Evolutionary conservation across 2,329 filamentous ascomycete genomes (phyloP).

Genomic region (Monascus ruber): DNA sequence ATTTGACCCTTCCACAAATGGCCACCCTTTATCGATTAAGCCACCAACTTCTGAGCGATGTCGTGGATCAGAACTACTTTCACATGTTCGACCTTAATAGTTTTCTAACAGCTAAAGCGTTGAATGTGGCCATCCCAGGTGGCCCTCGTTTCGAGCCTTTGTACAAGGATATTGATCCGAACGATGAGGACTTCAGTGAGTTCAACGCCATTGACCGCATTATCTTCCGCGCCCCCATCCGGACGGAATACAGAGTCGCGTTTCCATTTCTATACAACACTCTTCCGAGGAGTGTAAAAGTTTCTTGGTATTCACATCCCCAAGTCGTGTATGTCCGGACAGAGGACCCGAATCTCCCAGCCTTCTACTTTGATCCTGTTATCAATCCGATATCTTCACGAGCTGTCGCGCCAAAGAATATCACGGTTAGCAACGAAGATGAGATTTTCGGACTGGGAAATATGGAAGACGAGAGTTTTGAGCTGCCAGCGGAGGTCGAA

Average conservation of each 20-base stretch:
- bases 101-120: conserved; percentile 88
- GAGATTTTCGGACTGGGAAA: conserved; percentile 77
- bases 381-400: conserved; percentile 97
- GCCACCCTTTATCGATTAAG: conserved; percentile 87
- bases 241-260: conserved; percentile 89
- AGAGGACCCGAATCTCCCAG: conserved; percentile 78
- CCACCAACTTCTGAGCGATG: conserved; percentile 78
- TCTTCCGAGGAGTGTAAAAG: conserved; percentile 80
- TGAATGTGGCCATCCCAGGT: conserved; percentile 96
- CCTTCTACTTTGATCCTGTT: conserved; percentile 95
- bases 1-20: conserved; percentile 87
- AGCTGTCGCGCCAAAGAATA: conserved; percentile 85
- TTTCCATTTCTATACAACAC: conserved; percentile 96
- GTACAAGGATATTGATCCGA: conserved; percentile 97
- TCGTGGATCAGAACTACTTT: conserved; percentile 94
- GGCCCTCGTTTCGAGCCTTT: conserved; percentile 92
- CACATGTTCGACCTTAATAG: conserved; percentile 94
- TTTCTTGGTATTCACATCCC: conserved; percentile 88
- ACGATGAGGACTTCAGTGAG: conserved; percentile 97
- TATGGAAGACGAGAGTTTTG: conserved; percentile 75
- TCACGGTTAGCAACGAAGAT: conserved; percentile 86
- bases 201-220: conserved; percentile 99
- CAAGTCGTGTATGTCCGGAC: conserved; percentile 83
- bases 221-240: conserved; percentile 89
- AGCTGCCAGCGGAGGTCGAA: conserved; percentile 65